Percentiles rank a stretch among this genome's conserved stretches.
These are phyloP conservation scores for Aphanomyces invadans DNA, from an alignment of 352 stramenopile genomes.

Conservation along the genomic window DNA sequence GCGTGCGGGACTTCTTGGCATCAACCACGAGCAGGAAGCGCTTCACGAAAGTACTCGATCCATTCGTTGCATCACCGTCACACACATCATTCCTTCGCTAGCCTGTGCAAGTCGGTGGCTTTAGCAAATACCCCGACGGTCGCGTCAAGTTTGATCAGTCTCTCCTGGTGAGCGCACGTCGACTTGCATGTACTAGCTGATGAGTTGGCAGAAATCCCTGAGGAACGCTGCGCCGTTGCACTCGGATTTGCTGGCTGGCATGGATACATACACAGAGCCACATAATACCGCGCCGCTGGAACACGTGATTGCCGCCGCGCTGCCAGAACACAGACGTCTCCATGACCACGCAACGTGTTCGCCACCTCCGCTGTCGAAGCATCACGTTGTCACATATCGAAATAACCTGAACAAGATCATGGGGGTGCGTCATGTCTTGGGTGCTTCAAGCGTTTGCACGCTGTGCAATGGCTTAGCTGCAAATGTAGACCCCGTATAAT, in stretches of 20 bases:
- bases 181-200: not conserved
- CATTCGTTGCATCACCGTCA: too few relatives aligned
- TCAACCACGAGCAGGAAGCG: not conserved
- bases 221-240: slow-evolving; percentile 10
- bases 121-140: slow-evolving; percentile 45
- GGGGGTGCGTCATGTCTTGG: too few relatives aligned
- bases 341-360: slow-evolving; percentile 28
- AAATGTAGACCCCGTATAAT: slow-evolving; percentile 62
- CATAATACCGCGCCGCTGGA: slow-evolving; percentile 43
- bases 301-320: slow-evolving; percentile 43
- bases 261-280: slow-evolving; percentile 45
- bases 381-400: slow-evolving; percentile 55
- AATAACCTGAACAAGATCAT: slow-evolving; percentile 85
- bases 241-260: slow-evolving; percentile 47
- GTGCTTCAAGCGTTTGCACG: too few relatives aligned
- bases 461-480: too few relatives aligned
- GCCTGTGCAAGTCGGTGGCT: slow-evolving; percentile 55
- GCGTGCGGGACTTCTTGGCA: not conserved
- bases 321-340: slow-evolving; percentile 40
- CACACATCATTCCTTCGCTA: slow-evolving; percentile 27
- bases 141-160: slow-evolving; percentile 48
- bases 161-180: slow-evolving; percentile 41
- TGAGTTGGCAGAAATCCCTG: slow-evolving; percentile 26
- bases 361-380: slow-evolving; percentile 22
- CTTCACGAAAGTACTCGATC: not conserved